Percentiles rank a stretch among this genome's conserved stretches.
Conservation (phyloP, 805 yeast genomes). For the Ogataea ramenticola region DNA sequence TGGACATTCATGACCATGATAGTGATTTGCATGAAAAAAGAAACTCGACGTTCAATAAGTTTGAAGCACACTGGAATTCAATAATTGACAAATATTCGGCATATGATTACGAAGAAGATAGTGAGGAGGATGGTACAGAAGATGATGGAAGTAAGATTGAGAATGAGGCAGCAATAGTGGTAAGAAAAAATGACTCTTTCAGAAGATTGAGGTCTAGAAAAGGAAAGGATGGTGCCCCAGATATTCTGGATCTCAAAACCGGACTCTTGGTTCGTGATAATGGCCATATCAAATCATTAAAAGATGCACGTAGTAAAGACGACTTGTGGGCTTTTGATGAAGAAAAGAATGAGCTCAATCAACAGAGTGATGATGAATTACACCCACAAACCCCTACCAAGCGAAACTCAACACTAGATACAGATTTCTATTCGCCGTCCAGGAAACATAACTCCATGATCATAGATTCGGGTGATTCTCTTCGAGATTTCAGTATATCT, state of each 20-base stretch:
- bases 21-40: conserved; percentile 1
- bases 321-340: not conserved
- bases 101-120: conserved; percentile 42
- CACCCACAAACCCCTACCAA: not conserved
- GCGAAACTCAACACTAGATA: too few species aligned
- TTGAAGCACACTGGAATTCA: conserved; percentile 35
- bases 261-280: conserved; percentile 58
- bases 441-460: not conserved
- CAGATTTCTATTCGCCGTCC: too few species aligned
- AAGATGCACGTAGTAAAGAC: conserved; percentile 6
- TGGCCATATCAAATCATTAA: conserved; percentile 58
- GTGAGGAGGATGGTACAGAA: conserved; percentile 25
- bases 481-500: too few species aligned
- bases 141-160: not conserved
- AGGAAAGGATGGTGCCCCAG: not conserved
- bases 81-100: conserved; percentile 45
- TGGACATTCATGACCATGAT: not conserved
- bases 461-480: not conserved
- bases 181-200: not conserved
- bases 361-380: not conserved
- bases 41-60: conserved; percentile 13
- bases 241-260: conserved; percentile 54
- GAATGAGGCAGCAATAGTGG: too few species aligned
- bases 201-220: not conserved
- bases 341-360: not conserved